Evolutionary conservation across 495 filamentous ascomycete genomes (phyloP).

Genomic region (Xylaria flabelliformis): DNA sequence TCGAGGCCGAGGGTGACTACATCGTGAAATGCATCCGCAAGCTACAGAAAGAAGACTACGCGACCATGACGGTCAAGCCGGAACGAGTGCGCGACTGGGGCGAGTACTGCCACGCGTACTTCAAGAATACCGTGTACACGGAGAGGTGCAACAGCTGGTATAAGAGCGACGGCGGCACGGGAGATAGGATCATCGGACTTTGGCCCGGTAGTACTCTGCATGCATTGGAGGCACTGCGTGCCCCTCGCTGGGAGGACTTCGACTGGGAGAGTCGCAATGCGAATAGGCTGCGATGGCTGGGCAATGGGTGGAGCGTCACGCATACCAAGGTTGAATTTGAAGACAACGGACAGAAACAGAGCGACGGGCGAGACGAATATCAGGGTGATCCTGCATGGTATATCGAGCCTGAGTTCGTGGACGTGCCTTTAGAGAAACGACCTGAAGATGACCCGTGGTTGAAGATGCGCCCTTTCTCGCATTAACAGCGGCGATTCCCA

Average conservation of each 20-base stretch:
- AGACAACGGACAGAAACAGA: slow-evolving; percentile 17
- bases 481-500: slow-evolving; percentile 38
- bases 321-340: slow-evolving; percentile 42
- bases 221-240: slow-evolving; percentile 50
- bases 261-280: slow-evolving; percentile 43
- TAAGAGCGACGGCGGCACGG: slow-evolving; percentile 48
- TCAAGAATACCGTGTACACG: slow-evolving; percentile 67
- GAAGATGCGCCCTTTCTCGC: slow-evolving; percentile 54
- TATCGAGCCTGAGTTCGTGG: slow-evolving; percentile 52
- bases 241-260: slow-evolving; percentile 55
- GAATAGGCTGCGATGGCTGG: slow-evolving; percentile 54
- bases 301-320: slow-evolving; percentile 57
- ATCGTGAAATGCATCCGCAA: slow-evolving; percentile 69
- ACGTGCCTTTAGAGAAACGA: slow-evolving; percentile 45
- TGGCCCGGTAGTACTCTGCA: slow-evolving; percentile 55
- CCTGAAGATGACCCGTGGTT: slow-evolving; percentile 53
- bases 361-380: slow-evolving; percentile 24
- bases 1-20: slow-evolving; percentile 68
- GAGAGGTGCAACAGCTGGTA: slow-evolving; percentile 77
- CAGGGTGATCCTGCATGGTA: slow-evolving; percentile 57
- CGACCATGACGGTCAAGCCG: slow-evolving; percentile 57
- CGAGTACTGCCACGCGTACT: slow-evolving; percentile 67
- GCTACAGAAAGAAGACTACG: slow-evolving; percentile 70
- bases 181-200: slow-evolving; percentile 46
- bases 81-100: slow-evolving; percentile 66